Evolutionary conservation across 129 eudicot genomes (phyloP), one percentile per base, ranked within the genome.

Genomic region (Rutidosis leptorrhynchoides): DNA sequence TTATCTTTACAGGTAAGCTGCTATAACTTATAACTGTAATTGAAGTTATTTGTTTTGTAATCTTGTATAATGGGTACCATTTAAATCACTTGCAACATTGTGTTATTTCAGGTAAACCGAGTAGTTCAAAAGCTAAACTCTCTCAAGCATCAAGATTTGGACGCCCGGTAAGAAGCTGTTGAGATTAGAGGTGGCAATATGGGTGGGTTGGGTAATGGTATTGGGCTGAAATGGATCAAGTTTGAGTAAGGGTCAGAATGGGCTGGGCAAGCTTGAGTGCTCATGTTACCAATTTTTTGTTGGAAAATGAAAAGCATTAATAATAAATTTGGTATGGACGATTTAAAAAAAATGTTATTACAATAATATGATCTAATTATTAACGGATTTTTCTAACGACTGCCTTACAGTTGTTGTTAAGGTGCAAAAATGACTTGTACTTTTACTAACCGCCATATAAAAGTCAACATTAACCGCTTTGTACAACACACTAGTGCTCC

Each of bases 1-100:
- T 88, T 71, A 80, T 88, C 22, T 84, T 88, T 77, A 88, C 96
- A 68, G 96, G 96, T 88, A 77, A 62, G n/a, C 54, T 52, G 2
- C 25, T 55, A 23, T n/a, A 27, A 33, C 11, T 33, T 1, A 7
- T 33, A 33, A 33, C 9, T 33, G 42, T 33, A 33, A 33, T 33
- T 2, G 9, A 7, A 2, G n/a, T 46, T 20, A 12, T 11, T 57
- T 17, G 22, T 52, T 59, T 32, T 7, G 19, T 16, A 1, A 55
- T 0, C 35, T 1, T 61, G 30, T 62, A 33, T 33, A 33, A 2
- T 0, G 9, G 42, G 12, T 72, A 48, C 54, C 56, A 43, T 67
- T 7, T 17, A 46, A 46, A 27, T 9, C 33, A 72, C 30, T 26
- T 33, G 40, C 28, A 29, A 27, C 15, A 2, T 37, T 6, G 11